phyloP scores from a whole-genome alignment of 179 eudicot species.

The Camellia oleifera region DNA sequence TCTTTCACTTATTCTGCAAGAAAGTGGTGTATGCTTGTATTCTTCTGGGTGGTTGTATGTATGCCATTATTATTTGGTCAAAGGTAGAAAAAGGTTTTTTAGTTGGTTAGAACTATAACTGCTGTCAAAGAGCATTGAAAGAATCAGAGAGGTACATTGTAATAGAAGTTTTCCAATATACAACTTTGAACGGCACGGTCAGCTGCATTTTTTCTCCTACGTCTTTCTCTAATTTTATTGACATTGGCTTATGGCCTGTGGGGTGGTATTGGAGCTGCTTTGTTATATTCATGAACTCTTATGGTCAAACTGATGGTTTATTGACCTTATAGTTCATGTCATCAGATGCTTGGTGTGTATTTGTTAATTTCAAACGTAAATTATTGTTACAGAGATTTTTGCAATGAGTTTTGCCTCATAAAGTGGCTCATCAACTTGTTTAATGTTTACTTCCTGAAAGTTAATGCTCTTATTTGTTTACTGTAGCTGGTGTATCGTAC shows the following conservation, averaged over 20 bases:
- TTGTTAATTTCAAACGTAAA: neutral
- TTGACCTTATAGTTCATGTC: neutral
- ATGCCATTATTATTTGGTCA: neutral
- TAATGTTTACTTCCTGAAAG: neutral
- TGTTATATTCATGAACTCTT: neutral
- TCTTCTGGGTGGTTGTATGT: constrained; percentile 1
- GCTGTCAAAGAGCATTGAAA: neutral
- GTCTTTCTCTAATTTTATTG: neutral
- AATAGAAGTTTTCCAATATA: too few relatives aligned
- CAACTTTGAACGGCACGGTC: too few relatives aligned
- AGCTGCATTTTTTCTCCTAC: neutral
- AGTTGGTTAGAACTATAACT: neutral
- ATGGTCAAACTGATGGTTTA: constrained; percentile 7
- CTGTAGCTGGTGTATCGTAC: neutral
- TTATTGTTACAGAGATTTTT: neutral
- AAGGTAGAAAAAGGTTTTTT: neutral
- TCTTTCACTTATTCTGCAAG: neutral
- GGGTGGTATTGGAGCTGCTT: constrained; percentile 4
- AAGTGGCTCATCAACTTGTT: neutral
- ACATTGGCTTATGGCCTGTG: neutral
- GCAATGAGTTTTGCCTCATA: neutral
- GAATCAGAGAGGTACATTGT: neutral
- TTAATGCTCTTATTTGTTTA: neutral
- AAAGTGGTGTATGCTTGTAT: neutral
- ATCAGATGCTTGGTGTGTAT: neutral